Base-by-base conservation (phyloP, 371 early-diverging fungal genomes). In the Funneliformis caledonium region DNA sequence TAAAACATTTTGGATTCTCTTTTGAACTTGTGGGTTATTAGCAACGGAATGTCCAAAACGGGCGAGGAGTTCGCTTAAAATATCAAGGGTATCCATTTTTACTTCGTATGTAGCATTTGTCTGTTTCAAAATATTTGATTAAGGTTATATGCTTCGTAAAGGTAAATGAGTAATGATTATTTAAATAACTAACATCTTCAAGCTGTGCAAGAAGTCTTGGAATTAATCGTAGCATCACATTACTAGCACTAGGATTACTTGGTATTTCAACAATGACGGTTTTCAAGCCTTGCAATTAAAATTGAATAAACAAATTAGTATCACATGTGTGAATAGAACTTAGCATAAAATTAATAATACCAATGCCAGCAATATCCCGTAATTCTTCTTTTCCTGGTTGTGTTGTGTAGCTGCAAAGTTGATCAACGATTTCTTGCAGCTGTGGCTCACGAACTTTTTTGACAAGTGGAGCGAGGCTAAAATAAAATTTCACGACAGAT, bases 71-170 rank as follows among this genome's bases (percentile, higher is more conserved):
- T 97, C 97, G 11, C 93, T 87, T n/a, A 98, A 86, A 61, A 95
- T 91, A 82, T 96, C 96, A 77, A 97, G 85, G 2, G 93, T 87
- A 83, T 97, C 97, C 86, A 95, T 89, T 83, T 93, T 92, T 79
- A 92, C 91, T 78, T 94, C 93, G 72, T 93, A 90, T 2, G 91
- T 84, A n/a, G 89, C 84, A 74, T 86, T 83, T 26, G 81, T 43
- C 87, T 88, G 84, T 56, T 31, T 12, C 50, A 47, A 56, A 64
- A 43, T 26, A 72, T 42, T 76, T 26, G 70, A 65, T 50, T 65
- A 65, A 80, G 72, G 11, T 65, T 16, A 68, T 22, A n/a, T 47
- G 4, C 74, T 1, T 33, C 19, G 19, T 45, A 50, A 78, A 42
- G 52, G 62, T 33, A 62, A 70, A 16, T 31, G 9, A 33, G 50